Conservation (phyloP, 108 stramenopile species). For the Nitzschia inconspicua region DNA sequence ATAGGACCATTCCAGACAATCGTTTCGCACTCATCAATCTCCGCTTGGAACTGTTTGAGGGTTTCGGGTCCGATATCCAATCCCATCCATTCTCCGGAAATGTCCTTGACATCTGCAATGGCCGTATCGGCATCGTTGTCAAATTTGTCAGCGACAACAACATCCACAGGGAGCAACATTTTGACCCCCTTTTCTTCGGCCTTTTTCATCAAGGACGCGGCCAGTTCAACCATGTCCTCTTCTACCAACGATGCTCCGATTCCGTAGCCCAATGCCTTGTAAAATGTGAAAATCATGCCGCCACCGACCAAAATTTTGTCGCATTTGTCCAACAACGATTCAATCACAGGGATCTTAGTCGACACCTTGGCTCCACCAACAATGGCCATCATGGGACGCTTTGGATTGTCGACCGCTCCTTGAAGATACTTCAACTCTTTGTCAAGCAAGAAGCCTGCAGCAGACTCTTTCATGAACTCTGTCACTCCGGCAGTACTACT, state of each 20-base stretch:
- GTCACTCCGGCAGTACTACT: slow-evolving; percentile 95
- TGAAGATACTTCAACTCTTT: slow-evolving; percentile 98
- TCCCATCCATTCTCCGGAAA: slow-evolving; percentile 97
- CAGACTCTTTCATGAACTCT: slow-evolving; percentile 63
- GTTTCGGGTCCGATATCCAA: slow-evolving; percentile 96
- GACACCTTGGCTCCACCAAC: slow-evolving; percentile 99
- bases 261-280: slow-evolving; percentile 90
- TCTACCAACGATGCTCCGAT: slow-evolving; percentile 89
- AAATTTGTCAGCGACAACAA: slow-evolving; percentile 92
- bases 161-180: slow-evolving; percentile 90
- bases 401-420: slow-evolving; percentile 94
- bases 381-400: slow-evolving; percentile 95
- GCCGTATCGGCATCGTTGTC: slow-evolving; percentile 79
- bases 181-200: slow-evolving; percentile 96
- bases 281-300: slow-evolving; percentile 99
- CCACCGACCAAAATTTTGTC: slow-evolving; percentile 95
- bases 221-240: slow-evolving; percentile 90
- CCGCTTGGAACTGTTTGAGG: slow-evolving; percentile 70
- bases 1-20: slow-evolving; percentile 96
- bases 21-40: slow-evolving; percentile 80
- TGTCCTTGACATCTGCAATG: slow-evolving; percentile 76
- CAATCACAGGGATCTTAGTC: slow-evolving; percentile 98
- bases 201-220: slow-evolving; percentile 85
- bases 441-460: slow-evolving; percentile 85
- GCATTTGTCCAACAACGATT: slow-evolving; percentile 93